Evolutionary conservation across 768 basidiomycete species (phyloP).

Genomic region (Calocera cornea): DNA sequence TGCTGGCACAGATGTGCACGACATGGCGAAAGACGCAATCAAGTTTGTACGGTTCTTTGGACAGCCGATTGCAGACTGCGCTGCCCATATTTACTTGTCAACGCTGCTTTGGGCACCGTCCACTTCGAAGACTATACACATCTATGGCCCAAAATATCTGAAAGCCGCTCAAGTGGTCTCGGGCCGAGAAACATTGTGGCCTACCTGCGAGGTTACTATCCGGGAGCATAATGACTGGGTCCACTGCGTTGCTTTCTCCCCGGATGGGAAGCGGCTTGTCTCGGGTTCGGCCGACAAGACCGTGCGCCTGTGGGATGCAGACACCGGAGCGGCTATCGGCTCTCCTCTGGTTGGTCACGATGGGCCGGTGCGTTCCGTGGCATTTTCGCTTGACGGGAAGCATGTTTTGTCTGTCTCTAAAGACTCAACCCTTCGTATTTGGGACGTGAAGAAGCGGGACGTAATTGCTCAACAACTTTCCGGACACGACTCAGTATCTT

Average conservation of each 20-base stretch:
- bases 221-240: neutral
- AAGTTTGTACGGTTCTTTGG: neutral
- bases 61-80: neutral
- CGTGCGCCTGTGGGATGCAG: slow-evolving; percentile 16
- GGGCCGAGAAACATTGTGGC: neutral
- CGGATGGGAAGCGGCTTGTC: slow-evolving; percentile 3
- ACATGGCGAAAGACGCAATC: no score
- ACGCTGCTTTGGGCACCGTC: neutral
- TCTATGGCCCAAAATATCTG: neutral
- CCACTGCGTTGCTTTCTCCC: slow-evolving; percentile 6
- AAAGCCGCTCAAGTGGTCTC: neutral
- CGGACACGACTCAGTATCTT: no score
- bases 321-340: slow-evolving; percentile 23
- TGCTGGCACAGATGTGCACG: neutral
- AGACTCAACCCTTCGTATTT: slow-evolving; percentile 24
- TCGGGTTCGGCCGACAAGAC: slow-evolving; percentile 6
- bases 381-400: slow-evolving; percentile 33
- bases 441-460: neutral
- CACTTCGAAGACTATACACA: neutral
- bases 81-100: neutral
- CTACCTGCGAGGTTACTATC: neutral
- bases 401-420: slow-evolving; percentile 33
- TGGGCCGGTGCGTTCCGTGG: slow-evolving; percentile 29
- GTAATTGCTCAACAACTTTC: no score
- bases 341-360: slow-evolving; percentile 6